Base-by-base conservation (phyloP, 805 yeast species). In the Candida wancherniae region DNA sequence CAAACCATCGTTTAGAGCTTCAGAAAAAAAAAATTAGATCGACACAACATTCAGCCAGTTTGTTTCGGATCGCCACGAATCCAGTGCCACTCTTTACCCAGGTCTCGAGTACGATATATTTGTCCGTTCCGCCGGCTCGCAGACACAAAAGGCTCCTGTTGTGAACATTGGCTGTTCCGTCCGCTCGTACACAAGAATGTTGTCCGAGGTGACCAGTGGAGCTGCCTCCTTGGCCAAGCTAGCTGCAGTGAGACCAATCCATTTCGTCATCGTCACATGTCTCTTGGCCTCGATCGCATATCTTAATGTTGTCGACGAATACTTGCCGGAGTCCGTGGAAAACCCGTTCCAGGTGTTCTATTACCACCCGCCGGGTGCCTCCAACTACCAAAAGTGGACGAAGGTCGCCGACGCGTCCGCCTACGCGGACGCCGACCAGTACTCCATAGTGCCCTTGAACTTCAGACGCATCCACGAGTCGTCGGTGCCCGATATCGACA, bases 231-330 rank as follows among this genome's bases (percentile, higher is more conserved):
- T 77, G 31, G 81, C 84, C 26, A 64, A 63, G 36, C 54, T 70
- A 14, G 75, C 90, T 31, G 92, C 95, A 9, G 73, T 74, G 37
- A 73, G 79, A 51, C 98, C 98, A 11, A 84, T 90, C 44, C 97
- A 88, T 58, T 73, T 86, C 33, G 77, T 88, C 31, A 75, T 86
- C 27, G 50, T 75, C 34, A 73, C 86, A 5, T 70, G 90, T 9
- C 59, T 87, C 28, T 54, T 85, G 23, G 92, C 94, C 2, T 80
- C 95, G 3, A 61, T 84, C 31, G 81, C 90, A 6, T 90, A 88
- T 54, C 67, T 88, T 36, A 72, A 88, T 3, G 72, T 80, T 3
- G 75, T 82, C 20, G 85, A 80, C 43, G 77, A 79, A 39, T 81
- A 79, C 53, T 62, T 73, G 31, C 71, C 76, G 36, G 69, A 58